Evolutionary conservation across 2,329 filamentous ascomycete species (phyloP).

Genomic region (Colletotrichum musae): DNA sequence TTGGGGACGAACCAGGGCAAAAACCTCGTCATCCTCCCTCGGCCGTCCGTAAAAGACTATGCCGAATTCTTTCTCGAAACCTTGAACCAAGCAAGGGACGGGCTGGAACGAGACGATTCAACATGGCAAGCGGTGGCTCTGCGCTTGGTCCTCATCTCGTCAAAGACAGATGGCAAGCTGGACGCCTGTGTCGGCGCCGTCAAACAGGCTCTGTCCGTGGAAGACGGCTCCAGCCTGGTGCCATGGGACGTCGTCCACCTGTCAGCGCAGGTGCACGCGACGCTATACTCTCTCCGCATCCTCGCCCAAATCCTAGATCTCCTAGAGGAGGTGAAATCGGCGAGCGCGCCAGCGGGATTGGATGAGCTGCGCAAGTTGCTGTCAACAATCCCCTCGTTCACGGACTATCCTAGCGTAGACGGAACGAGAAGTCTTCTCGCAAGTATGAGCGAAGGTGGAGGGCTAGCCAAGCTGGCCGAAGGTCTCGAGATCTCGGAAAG

Average conservation of each 20-base stretch:
- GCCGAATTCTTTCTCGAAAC: conserved; percentile 38
- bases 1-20: conserved; percentile 35
- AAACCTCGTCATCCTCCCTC: conserved; percentile 27
- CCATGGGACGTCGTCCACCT: conserved; percentile 74
- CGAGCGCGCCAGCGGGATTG: not conserved
- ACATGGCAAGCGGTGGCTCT: conserved; percentile 36
- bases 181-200: conserved; percentile 47
- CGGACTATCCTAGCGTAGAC: conserved; percentile 32
- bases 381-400: conserved; percentile 19
- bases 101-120: conserved; percentile 41
- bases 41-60: conserved; percentile 24
- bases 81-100: conserved; percentile 44
- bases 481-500: conserved; percentile 11
- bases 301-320: conserved; percentile 63
- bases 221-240: conserved; percentile 43
- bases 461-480: conserved; percentile 13
- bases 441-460: conserved; percentile 9
- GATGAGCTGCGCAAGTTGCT: conserved; percentile 23
- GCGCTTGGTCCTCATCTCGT: conserved; percentile 36
- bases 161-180: conserved; percentile 48
- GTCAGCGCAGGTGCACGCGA: conserved; percentile 71
- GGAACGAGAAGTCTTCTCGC: conserved; percentile 19
- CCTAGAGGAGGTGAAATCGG: conserved; percentile 42
- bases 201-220: conserved; percentile 26
- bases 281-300: conserved; percentile 74